These are phyloP conservation scores for Phytophthora megakarya DNA, from an alignment of 352 stramenopile species.

Conservation along the genomic window DNA sequence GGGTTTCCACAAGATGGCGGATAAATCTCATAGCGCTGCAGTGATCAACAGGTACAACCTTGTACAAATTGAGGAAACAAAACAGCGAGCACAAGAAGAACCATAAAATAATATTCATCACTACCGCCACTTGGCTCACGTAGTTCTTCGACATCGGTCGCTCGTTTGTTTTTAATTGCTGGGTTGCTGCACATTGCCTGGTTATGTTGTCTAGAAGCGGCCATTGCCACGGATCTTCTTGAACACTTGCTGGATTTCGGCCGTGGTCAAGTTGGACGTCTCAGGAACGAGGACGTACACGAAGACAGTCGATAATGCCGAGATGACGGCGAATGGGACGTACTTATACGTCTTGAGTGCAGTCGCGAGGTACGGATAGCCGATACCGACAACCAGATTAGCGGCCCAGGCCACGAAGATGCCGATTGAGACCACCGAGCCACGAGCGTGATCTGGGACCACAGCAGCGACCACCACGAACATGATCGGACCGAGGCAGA, in stretches of 20 bases:
- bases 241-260: conserved; percentile 46
- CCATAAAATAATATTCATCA: no score
- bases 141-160: no score
- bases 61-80: no score
- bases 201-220: conserved; percentile 21
- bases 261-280: conserved; percentile 41
- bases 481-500: conserved; percentile 38
- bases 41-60: no score
- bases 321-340: conserved; percentile 37
- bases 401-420: conserved; percentile 40
- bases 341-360: conserved; percentile 38
- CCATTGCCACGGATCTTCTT: conserved; percentile 36
- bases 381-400: conserved; percentile 49
- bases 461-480: conserved; percentile 49
- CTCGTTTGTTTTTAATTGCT: no score
- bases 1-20: no score
- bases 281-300: conserved; percentile 43
- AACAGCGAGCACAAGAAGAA: no score
- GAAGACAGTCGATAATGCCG: conserved; percentile 23
- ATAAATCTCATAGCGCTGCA: no score
- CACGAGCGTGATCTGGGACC: conserved; percentile 41
- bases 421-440: conserved; percentile 34
- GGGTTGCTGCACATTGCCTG: no score
- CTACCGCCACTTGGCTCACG: no score
- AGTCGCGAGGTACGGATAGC: conserved; percentile 44